Evolutionary conservation across 805 yeast genomes (phyloP).

Genomic region (Pichia sporocuriosa): DNA sequence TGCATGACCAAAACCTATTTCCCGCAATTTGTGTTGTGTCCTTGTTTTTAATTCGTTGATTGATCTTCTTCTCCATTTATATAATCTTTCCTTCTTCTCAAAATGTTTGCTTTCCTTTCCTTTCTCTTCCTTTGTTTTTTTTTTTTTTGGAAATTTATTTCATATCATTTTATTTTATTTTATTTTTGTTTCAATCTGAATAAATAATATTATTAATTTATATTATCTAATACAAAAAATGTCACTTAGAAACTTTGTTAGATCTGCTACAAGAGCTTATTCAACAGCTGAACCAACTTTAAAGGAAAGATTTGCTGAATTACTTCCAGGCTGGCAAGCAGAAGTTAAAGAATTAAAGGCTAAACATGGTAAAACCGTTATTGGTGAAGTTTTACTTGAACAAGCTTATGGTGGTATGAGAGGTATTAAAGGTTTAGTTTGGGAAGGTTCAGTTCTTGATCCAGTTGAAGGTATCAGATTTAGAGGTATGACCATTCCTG

Average conservation of each 20-base stretch:
- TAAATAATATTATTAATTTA: too few relatives aligned
- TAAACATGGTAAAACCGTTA: constrained; percentile 79
- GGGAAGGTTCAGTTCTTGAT: constrained; percentile 86
- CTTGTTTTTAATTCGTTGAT: too few relatives aligned
- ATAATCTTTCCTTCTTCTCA: too few relatives aligned
- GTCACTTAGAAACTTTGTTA: constrained; percentile 28
- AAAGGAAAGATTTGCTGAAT: constrained; percentile 90
- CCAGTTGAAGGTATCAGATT: constrained; percentile 82
- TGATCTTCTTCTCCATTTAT: too few relatives aligned
- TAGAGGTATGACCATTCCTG: constrained; percentile 80
- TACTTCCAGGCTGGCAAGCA: constrained; percentile 87
- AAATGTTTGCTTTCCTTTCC: too few relatives aligned
- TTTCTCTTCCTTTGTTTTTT: too few relatives aligned
- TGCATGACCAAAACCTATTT: too few relatives aligned
- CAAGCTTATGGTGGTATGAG: constrained; percentile 92
- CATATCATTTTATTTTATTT: too few relatives aligned
- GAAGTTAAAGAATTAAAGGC: constrained; percentile 85
- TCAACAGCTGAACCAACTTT: constrained; percentile 49
- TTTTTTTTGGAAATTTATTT: too few relatives aligned
- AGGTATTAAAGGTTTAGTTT: constrained; percentile 77
- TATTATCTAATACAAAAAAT: constrained; percentile 1
- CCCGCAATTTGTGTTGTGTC: too few relatives aligned
- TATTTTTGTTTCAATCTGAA: too few relatives aligned
- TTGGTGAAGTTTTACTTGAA: constrained; percentile 68
- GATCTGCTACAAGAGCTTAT: constrained; percentile 30